These are phyloP conservation scores for Maudiozyma pseudohumilis DNA, from an alignment of 805 yeast genomes.

Conservation along the genomic window DNA sequence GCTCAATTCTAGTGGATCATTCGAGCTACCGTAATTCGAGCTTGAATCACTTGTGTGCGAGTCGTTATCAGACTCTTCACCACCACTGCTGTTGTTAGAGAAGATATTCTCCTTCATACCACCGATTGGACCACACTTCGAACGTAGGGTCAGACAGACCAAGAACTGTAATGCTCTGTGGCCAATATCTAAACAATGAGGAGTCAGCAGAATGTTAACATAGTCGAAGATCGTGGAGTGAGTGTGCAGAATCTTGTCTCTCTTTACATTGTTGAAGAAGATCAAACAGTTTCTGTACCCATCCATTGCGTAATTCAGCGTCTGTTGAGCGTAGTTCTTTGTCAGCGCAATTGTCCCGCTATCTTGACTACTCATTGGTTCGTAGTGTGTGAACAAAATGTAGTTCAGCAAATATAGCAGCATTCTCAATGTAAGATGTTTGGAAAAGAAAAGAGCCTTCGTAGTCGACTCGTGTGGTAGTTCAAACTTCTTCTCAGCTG, in stretches of 20 bases:
- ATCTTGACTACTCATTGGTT: constrained; percentile 33
- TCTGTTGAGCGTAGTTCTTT: constrained; percentile 34
- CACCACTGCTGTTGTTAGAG: constrained; percentile 18
- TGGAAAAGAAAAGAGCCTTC: constrained; percentile 32
- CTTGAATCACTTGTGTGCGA: constrained; percentile 4
- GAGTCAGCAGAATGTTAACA: constrained; percentile 39
- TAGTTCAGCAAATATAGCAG: constrained; percentile 43
- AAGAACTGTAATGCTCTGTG: constrained; percentile 49
- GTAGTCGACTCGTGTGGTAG: constrained; percentile 34
- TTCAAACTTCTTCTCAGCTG: constrained; percentile 26
- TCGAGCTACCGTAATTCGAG: constrained; percentile 3
- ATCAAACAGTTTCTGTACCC: constrained; percentile 35
- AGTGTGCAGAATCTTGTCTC: constrained; percentile 27
- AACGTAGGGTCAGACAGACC: constrained; percentile 44
- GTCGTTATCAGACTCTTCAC: constrained; percentile 19
- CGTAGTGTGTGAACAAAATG: constrained; percentile 37
- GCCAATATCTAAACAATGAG: constrained; percentile 42
- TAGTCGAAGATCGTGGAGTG: constrained; percentile 26
- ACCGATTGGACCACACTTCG: constrained; percentile 36
- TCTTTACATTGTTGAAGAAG: constrained; percentile 31
- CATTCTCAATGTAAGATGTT: constrained; percentile 37
- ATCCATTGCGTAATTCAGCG: constrained; percentile 35
- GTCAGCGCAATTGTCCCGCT: constrained; percentile 28
- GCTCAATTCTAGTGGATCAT: constrained; percentile 17
- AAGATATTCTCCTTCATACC: constrained; percentile 26